Base-by-base conservation (phyloP, 768 basidiomycete genomes). In the Mycena amicta region DNA sequence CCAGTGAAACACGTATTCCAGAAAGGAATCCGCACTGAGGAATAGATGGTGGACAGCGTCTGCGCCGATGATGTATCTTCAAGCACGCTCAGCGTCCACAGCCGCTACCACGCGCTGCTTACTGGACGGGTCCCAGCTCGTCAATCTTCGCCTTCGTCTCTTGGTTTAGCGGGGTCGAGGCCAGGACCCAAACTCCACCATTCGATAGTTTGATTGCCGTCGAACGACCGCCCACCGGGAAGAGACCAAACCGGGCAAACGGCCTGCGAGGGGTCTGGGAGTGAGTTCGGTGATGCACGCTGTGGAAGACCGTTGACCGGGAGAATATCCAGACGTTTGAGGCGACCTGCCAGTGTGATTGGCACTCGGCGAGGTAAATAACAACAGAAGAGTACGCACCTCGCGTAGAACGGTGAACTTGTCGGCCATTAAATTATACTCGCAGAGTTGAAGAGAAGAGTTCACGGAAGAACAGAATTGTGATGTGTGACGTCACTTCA, bases 181-280 rank as follows among this genome's bases (percentile, higher is more conserved):
- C 92, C 18, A 93, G 75, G 15, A 94, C 78, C 85, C 91, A 95
- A 22, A 95, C 85, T 8, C 83, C 86, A 27, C 88, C 86, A 56
- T 82, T 79, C 49, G 72, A 69, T 26, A 95, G 76, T 72, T 80
- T 85, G 68, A 95, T 77, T 0, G 93, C 94, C 0, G 93, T 95
- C 6, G 90, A 87, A 47, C 94, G 77, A 23, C 93, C 92, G 1
- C 94, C 94, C 25, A 94, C 73, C 5, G 91, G 90, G 13, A 92
- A 61, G 23, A 91, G 12, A 6, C 86, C 85, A 56, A 81, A 83
- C 37, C 90, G 82, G 6, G 83, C 68, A 66, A 92, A 92, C 2
- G 89, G 87, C 40, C 89, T 89, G 56, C 4, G 25, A 1, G 27
- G 8, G 26, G 5, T 47, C 13, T 40, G 54, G n/a, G 46, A 37